Evolutionary conservation across 257 asterid genomes (phyloP).

Genomic region (Plectranthus barbatus): DNA sequence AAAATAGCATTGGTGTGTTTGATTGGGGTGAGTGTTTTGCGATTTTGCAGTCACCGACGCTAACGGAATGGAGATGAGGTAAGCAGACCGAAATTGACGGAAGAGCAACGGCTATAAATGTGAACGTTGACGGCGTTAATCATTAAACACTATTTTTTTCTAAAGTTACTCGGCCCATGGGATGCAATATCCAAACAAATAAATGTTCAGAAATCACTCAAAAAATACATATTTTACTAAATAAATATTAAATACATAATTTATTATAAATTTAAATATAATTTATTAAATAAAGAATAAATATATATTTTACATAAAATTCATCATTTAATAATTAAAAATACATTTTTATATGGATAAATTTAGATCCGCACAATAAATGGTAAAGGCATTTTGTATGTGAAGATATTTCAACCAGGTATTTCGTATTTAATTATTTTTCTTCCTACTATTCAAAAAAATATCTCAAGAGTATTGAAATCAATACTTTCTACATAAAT

Average conservation of each 20-base stretch:
- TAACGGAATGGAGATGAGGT: conserved; percentile 12
- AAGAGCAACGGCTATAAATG: conserved; percentile 10
- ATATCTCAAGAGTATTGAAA: no score
- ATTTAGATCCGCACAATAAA: no score
- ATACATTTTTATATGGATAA: no score
- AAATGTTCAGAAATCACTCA: not conserved
- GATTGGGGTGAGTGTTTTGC: not conserved
- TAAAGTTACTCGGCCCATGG: not conserved
- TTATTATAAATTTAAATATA: not conserved
- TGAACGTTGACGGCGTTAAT: conserved; percentile 22
- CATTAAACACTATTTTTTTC: not conserved
- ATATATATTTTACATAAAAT: no score
- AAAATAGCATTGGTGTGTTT: no score
- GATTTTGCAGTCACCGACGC: conserved; percentile 18
- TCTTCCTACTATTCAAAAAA: no score
- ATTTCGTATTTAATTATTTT: no score
- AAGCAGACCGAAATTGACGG: not conserved
- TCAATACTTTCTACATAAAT: no score
- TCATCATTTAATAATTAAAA: no score
- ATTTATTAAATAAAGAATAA: no score
- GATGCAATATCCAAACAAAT: not conserved
- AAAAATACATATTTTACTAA: not conserved
- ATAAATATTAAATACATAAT: not conserved
- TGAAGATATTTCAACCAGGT: no score
- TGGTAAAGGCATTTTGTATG: no score